These are phyloP conservation scores for Pyracantha coccinea DNA, from an alignment of 331 rosid species.

Conservation along the genomic window DNA sequence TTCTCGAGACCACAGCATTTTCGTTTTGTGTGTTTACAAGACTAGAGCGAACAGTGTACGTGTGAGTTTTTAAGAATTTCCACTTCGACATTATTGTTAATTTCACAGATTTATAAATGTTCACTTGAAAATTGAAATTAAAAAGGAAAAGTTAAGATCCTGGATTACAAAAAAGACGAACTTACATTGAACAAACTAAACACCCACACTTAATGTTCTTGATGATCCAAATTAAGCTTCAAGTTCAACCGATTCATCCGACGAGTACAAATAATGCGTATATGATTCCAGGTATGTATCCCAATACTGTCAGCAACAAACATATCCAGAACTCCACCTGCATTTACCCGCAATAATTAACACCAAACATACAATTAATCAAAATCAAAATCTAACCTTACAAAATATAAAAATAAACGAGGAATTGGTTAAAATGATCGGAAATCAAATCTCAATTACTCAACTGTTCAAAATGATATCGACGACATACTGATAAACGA, in stretches of 20 bases:
- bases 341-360: constrained; percentile 2
- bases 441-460: no score
- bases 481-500: no score
- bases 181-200: neutral
- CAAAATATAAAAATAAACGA: no score
- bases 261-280: constrained; percentile 68
- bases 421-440: no score
- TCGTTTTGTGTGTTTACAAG: neutral
- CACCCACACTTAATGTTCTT: neutral
- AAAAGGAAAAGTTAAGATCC: neutral
- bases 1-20: neutral
- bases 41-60: neutral
- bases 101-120: no score
- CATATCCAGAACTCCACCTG: constrained; percentile 84
- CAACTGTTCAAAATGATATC: no score
- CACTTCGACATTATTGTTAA: neutral
- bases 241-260: constrained; percentile 11
- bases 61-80: neutral
- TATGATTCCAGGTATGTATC: constrained; percentile 76
- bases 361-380: neutral
- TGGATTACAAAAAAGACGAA: neutral
- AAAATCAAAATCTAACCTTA: no score
- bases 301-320: constrained; percentile 53
- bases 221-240: no score
- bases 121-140: no score